These are phyloP conservation scores for Mucor sp. DNA, from an alignment of 371 early-diverging fungal genomes.

Conservation along the genomic window DNA sequence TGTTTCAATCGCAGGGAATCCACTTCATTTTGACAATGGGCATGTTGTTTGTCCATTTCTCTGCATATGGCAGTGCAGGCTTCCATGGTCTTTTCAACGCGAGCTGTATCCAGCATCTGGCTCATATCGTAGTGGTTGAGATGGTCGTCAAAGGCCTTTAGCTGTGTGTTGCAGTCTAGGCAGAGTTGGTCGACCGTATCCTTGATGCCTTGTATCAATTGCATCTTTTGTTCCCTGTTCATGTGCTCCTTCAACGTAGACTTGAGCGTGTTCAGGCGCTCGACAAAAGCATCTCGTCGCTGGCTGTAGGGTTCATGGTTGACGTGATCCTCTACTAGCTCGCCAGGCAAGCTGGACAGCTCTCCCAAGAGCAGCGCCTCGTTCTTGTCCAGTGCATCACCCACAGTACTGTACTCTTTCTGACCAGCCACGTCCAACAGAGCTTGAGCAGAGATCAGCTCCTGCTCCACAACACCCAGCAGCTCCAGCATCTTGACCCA, in stretches of 20 bases:
- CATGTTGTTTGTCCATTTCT: not conserved
- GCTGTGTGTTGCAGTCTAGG: not conserved
- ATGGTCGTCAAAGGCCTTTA: not conserved
- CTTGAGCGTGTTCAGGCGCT: not conserved
- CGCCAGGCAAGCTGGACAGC: not conserved
- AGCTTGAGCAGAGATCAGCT: not conserved
- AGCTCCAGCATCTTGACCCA: slow-evolving; percentile 17
- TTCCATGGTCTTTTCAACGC: not conserved
- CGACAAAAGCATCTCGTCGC: not conserved
- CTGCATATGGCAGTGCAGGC: not conserved
- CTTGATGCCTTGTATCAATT: not conserved
- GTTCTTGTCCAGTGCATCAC: not conserved
- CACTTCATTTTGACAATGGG: not conserved
- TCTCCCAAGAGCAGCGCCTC: not conserved
- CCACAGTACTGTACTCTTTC: not conserved
- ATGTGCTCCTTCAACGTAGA: not conserved
- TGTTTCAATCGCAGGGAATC: slow-evolving; percentile 3
- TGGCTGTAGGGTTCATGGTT: not conserved
- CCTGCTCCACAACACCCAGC: not conserved
- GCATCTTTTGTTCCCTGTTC: not conserved
- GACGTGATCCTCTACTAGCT: slow-evolving; percentile 1
- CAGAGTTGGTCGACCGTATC: not conserved
- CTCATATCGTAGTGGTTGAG: not conserved
- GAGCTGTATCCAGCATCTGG: not conserved
- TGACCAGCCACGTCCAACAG: not conserved